Evolutionary conservation across 768 basidiomycete species (phyloP).

Genomic region (Wakefieldia striispora): DNA sequence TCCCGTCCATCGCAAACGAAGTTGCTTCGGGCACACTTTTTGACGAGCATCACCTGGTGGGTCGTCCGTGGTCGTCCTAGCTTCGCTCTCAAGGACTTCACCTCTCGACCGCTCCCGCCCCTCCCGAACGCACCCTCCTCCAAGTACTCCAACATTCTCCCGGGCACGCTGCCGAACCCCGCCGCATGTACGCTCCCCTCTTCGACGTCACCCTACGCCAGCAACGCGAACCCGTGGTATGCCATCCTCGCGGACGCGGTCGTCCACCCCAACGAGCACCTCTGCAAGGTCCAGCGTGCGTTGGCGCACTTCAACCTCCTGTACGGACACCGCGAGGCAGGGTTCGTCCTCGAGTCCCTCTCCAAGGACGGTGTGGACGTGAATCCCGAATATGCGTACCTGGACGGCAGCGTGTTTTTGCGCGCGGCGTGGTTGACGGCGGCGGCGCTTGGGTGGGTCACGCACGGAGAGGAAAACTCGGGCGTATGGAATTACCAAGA

Average conservation of each 20-base stretch:
- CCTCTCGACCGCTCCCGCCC: slow-evolving; percentile 29
- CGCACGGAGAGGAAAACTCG: slow-evolving; percentile 36
- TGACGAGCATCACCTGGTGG: slow-evolving; percentile 50
- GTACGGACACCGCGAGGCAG: slow-evolving; percentile 42
- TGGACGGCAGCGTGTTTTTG: slow-evolving; percentile 66
- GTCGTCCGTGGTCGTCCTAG: slow-evolving; percentile 53
- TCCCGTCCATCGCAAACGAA: slow-evolving; percentile 57
- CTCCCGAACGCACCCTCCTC: slow-evolving; percentile 15
- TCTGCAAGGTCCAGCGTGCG: slow-evolving; percentile 49
- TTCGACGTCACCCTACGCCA: slow-evolving; percentile 34
- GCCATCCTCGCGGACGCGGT: slow-evolving; percentile 51
- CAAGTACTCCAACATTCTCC: slow-evolving; percentile 23
- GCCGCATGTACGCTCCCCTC: slow-evolving; percentile 26
- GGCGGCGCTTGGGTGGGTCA: slow-evolving; percentile 40
- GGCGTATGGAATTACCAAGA: slow-evolving; percentile 30
- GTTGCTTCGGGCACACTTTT: slow-evolving; percentile 60
- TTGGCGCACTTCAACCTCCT: slow-evolving; percentile 43
- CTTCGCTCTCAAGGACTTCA: slow-evolving; percentile 52
- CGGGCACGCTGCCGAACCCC: slow-evolving; percentile 21
- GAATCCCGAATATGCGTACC: slow-evolving; percentile 43
- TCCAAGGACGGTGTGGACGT: slow-evolving; percentile 28
- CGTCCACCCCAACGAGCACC: slow-evolving; percentile 58
- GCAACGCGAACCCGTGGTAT: slow-evolving; percentile 58
- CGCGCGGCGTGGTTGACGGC: slow-evolving; percentile 53
- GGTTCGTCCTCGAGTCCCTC: slow-evolving; percentile 30